These are phyloP conservation scores for Plenodomus tracheiphilus DNA, from an alignment of 2,329 filamentous ascomycete species.

Conservation along the genomic window DNA sequence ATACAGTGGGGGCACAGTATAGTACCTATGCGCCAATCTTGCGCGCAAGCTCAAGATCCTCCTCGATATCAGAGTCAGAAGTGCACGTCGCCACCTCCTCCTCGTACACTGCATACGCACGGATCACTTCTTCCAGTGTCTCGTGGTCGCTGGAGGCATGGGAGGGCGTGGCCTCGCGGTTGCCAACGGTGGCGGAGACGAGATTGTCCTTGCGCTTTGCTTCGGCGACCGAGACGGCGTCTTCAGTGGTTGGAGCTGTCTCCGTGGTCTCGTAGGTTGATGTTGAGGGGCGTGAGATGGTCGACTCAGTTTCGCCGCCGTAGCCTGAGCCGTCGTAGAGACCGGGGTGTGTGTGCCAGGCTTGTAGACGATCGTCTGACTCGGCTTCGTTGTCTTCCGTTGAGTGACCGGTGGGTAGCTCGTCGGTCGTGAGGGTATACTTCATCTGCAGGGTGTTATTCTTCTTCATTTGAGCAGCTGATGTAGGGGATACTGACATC, in stretches of 20 bases:
- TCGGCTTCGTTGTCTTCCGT: slow-evolving; percentile 8
- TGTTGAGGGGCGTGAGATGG: slow-evolving; percentile 3
- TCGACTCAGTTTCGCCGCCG: slow-evolving; percentile 12
- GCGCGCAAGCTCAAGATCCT: not conserved
- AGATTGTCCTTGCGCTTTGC: not conserved
- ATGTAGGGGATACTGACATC: not conserved
- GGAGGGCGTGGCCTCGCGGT: not conserved
- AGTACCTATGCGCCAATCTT: not conserved
- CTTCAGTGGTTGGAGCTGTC: not conserved
- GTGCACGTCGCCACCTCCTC: not conserved
- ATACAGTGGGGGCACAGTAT: too few species aligned
- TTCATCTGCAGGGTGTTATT: not conserved
- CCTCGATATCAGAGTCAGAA: slow-evolving; percentile 1
- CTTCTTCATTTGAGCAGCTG: not conserved
- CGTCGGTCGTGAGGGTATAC: not conserved
- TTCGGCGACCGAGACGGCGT: not conserved
- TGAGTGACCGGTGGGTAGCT: not conserved
- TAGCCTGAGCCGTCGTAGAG: slow-evolving; percentile 34
- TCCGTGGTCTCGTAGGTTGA: not conserved
- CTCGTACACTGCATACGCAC: slow-evolving; percentile 16
- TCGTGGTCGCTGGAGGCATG: slow-evolving; percentile 10
- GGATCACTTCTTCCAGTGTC: slow-evolving; percentile 22
- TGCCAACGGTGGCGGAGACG: not conserved
- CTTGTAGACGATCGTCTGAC: slow-evolving; percentile 10
- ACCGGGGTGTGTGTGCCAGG: slow-evolving; percentile 1